Conservation (phyloP, 495 filamentous ascomycete genomes). For the Daldinia concentrica region DNA sequence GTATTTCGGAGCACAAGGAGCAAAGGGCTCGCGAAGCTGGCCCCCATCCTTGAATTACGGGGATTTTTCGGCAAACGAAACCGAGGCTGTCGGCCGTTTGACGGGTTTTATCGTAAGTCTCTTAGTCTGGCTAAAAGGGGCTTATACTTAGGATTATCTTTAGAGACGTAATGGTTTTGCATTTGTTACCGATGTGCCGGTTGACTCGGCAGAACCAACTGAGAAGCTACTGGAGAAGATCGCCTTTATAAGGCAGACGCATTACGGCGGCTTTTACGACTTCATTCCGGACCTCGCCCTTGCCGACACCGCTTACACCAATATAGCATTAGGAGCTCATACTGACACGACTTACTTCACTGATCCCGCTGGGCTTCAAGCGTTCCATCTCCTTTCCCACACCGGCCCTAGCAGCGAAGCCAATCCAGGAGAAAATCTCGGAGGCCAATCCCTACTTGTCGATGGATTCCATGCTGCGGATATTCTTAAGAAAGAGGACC, state of each 20-base stretch:
- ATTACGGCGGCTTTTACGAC: conserved; percentile 96
- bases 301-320: conserved; percentile 95
- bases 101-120: conserved; percentile 54
- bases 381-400: conserved; percentile 90
- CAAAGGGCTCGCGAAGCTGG: conserved; percentile 18
- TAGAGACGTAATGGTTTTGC: conserved; percentile 69
- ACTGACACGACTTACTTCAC: conserved; percentile 96
- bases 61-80: conserved; percentile 64
- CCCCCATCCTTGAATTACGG: conserved; percentile 46
- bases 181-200: conserved; percentile 73
- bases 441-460: conserved; percentile 79
- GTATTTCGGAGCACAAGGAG: conserved; percentile 36
- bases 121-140: conserved; percentile 4
- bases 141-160: conserved; percentile 25
- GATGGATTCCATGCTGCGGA: conserved; percentile 82
- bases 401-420: conserved; percentile 38
- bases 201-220: conserved; percentile 70
- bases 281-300: conserved; percentile 87
- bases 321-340: conserved; percentile 75
- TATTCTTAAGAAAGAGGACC: conserved; percentile 60
- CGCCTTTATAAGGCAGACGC: conserved; percentile 82
- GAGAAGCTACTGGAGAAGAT: conserved; percentile 78
- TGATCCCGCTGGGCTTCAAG: conserved; percentile 86
- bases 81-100: conserved; percentile 62
- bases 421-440: conserved; percentile 41